Evolutionary conservation across 768 basidiomycete species (phyloP).

Genomic region (Lentinula lateritia): DNA sequence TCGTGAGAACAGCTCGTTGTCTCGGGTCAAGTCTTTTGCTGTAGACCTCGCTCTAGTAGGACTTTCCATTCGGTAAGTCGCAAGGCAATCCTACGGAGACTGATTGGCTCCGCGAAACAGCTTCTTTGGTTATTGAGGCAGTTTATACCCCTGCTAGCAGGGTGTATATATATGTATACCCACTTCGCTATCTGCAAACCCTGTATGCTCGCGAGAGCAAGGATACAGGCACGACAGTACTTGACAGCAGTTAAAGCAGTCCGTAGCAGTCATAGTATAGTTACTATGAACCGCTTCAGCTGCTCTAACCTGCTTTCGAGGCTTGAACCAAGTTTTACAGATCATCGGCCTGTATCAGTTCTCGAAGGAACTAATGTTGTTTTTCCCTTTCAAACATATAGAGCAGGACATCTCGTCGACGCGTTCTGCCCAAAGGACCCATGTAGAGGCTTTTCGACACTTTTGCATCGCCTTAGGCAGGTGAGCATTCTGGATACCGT

Average conservation of each 20-base stretch:
- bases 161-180: too few species aligned
- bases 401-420: slow-evolving; percentile 51
- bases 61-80: slow-evolving; percentile 34
- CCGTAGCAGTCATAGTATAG: slow-evolving; percentile 5
- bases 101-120: too few species aligned
- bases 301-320: not conserved
- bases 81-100: too few species aligned
- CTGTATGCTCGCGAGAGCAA: too few species aligned
- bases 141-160: too few species aligned
- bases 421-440: slow-evolving; percentile 31
- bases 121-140: too few species aligned
- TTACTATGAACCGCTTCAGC: not conserved
- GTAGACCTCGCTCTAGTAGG: slow-evolving; percentile 37
- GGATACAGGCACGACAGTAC: too few species aligned
- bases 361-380: too few species aligned
- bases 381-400: slow-evolving; percentile 8
- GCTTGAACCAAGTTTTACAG: too few species aligned
- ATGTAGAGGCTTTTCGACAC: slow-evolving; percentile 22
- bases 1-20: slow-evolving; percentile 8
- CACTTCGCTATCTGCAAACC: too few species aligned
- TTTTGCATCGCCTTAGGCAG: slow-evolving; percentile 35
- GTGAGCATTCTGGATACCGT: slow-evolving; percentile 14
- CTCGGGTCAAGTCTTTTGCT: slow-evolving; percentile 25
- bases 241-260: too few species aligned
- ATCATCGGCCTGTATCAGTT: not conserved